Evolutionary conservation across 2,329 filamentous ascomycete genomes (phyloP).

Genomic region (Geoglossum cookeanum): DNA sequence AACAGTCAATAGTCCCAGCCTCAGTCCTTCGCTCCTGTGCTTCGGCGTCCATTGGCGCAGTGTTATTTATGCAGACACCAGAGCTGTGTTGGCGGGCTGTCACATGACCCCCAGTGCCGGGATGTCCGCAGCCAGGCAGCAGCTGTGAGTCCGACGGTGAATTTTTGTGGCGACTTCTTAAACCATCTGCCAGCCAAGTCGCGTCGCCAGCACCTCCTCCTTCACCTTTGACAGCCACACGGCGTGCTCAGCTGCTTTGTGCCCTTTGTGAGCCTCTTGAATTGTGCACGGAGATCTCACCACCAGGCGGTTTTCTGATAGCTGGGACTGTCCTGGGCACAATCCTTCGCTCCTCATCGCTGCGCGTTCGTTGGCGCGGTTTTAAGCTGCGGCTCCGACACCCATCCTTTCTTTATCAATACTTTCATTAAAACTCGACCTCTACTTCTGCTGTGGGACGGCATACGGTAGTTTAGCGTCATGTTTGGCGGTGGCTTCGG

Average conservation of each 20-base stretch:
- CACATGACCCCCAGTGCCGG: not conserved
- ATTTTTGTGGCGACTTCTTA: not conserved
- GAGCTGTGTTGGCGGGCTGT: not conserved
- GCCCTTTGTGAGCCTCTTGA: not conserved
- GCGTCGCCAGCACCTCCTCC: not conserved
- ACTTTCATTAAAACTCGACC: not conserved
- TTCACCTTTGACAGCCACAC: not conserved
- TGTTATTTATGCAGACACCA: too few relatives aligned
- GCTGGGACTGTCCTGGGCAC: not conserved
- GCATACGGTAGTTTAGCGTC: not conserved
- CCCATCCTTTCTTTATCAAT: not conserved
- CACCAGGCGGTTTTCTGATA: not conserved
- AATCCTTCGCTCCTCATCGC: constrained; percentile 1
- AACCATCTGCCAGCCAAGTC: not conserved
- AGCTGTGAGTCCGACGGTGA: not conserved
- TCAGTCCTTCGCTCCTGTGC: too few relatives aligned
- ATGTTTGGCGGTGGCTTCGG: not conserved
- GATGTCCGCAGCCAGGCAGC: not conserved
- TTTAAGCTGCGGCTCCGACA: not conserved
- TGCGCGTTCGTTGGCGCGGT: not conserved
- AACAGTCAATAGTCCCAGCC: too few relatives aligned
- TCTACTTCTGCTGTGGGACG: not conserved
- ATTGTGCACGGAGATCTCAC: not conserved
- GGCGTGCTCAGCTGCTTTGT: not conserved
- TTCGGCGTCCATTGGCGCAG: too few relatives aligned